Evolutionary conservation across 352 stramenopile genomes (phyloP).

Genomic region (Pythium insidiosum): DNA sequence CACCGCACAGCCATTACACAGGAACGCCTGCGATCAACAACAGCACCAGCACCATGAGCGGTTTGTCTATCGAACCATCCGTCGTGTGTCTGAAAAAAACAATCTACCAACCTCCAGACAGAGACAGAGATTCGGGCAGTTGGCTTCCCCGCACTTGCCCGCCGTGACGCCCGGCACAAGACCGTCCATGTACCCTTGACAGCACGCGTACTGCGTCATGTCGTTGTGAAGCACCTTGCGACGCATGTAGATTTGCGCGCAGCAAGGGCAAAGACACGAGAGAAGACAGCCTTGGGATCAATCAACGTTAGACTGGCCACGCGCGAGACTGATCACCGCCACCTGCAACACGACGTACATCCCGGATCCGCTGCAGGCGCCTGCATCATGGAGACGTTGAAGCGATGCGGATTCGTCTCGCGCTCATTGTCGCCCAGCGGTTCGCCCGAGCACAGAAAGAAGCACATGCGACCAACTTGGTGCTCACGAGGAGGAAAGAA

Average conservation of each 20-base stretch:
- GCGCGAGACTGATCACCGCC: neutral
- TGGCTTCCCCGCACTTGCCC: constrained; percentile 78
- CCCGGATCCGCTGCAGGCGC: constrained; percentile 71
- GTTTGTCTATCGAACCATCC: neutral
- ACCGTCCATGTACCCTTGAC: constrained; percentile 89
- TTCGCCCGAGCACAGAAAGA: constrained; percentile 57
- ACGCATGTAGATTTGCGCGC: constrained; percentile 86
- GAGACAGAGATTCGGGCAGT: constrained; percentile 86
- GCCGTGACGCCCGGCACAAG: constrained; percentile 83
- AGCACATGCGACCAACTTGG: too few species aligned
- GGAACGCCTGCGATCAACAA: constrained; percentile 36
- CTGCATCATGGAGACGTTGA: constrained; percentile 86
- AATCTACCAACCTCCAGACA: constrained; percentile 65
- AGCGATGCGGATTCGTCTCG: constrained; percentile 60
- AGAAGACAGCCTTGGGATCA: constrained; percentile 36
- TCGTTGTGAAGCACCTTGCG: constrained; percentile 88
- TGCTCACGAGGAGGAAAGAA: too few species aligned
- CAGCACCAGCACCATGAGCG: neutral
- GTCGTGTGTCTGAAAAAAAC: neutral
- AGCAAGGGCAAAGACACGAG: constrained; percentile 81
- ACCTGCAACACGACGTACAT: constrained; percentile 41
- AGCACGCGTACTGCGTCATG: constrained; percentile 91
- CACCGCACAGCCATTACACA: constrained; percentile 86
- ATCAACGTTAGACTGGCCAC: neutral
- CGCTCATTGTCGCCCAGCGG: constrained; percentile 60